phyloP scores from a whole-genome alignment of 257 asterid species.

The Sherardia arvensis region DNA sequence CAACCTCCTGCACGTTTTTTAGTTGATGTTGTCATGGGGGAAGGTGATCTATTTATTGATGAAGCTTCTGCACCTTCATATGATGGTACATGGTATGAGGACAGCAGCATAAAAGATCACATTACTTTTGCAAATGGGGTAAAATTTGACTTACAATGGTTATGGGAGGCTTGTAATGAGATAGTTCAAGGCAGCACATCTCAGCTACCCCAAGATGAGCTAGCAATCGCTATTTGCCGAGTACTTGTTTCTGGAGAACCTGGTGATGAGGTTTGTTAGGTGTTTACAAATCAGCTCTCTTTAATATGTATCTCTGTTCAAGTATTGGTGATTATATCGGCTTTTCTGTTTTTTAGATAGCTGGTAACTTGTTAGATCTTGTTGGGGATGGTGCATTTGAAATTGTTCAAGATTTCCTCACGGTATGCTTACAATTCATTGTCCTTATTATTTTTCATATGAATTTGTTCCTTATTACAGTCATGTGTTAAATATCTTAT shows the following conservation, averaged over 20 bases:
- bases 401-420: constrained; percentile 82
- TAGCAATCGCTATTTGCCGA: constrained; percentile 92
- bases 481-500: neutral
- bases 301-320: constrained; percentile 10
- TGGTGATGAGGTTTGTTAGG: constrained; percentile 78
- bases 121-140: constrained; percentile 27
- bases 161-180: constrained; percentile 70
- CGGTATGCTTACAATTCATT: constrained; percentile 33
- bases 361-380: constrained; percentile 93
- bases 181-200: constrained; percentile 65
- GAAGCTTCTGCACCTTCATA: constrained; percentile 31
- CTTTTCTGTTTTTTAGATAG: constrained; percentile 46
- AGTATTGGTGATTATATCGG: constrained; percentile 6
- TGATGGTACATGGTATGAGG: constrained; percentile 35
- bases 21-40: constrained; percentile 56
- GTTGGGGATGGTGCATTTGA: constrained; percentile 93
- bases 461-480: neutral
- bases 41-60: constrained; percentile 31
- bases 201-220: constrained; percentile 85
- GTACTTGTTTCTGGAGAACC: constrained; percentile 92
- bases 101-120: constrained; percentile 25
- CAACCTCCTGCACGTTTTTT: constrained; percentile 70
- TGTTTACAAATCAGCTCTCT: constrained; percentile 1
- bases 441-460: neutral
- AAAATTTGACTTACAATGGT: constrained; percentile 73